Evolutionary conservation across 139 green algal species (phyloP), one percentile per base, ranked within the genome.

Genomic region (Parachlorella kessleri): DNA sequence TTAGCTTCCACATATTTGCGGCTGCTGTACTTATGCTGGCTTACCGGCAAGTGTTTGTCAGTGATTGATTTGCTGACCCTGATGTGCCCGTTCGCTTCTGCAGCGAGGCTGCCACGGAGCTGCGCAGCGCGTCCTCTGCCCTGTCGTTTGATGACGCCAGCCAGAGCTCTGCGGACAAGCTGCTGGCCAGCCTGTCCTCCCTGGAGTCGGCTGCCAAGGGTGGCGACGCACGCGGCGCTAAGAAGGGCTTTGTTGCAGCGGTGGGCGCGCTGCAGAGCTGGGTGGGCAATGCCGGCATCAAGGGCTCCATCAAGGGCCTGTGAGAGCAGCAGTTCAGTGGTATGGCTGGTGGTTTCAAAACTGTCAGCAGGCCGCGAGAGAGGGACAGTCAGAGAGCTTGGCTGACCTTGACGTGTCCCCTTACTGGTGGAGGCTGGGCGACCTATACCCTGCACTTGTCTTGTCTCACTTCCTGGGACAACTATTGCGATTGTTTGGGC

Each of bases 261-360:
- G 86, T 89, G n/a, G 77, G 37, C 40, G 78, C 88, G 23, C 72
- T 93, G 42, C 67, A 87, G 63, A 35, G 66, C 39, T 93, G 88
- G 88, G 77, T 81, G 6, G 53, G 38, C 18, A 73, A 55, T 35
- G 82, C 84, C 26, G 85, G 86, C 35, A 75, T 93, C 53, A 73
- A 64, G 6, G 73, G 21, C 30, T 39, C 68, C 9, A 54, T 90
- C 55, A 88, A 88, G 78, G 85, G 85, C 28, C 75, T 90, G 21
- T 90, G 72, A 85, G 38, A 18, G 48, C n/a, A n/a, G n/a, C n/a
- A n/a, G n/a, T n/a, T n/a, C n/a, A n/a, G n/a, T n/a, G n/a, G n/a
- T n/a, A n/a, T n/a, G n/a, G n/a, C n/a, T n/a, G n/a, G n/a, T n/a
- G n/a, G n/a, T n/a, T n/a, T n/a, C n/a, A n/a, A n/a, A n/a, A n/a